These are phyloP conservation scores for Talaromyces sp. DNA, from an alignment of 2,329 filamentous ascomycete species.

Conservation along the genomic window DNA sequence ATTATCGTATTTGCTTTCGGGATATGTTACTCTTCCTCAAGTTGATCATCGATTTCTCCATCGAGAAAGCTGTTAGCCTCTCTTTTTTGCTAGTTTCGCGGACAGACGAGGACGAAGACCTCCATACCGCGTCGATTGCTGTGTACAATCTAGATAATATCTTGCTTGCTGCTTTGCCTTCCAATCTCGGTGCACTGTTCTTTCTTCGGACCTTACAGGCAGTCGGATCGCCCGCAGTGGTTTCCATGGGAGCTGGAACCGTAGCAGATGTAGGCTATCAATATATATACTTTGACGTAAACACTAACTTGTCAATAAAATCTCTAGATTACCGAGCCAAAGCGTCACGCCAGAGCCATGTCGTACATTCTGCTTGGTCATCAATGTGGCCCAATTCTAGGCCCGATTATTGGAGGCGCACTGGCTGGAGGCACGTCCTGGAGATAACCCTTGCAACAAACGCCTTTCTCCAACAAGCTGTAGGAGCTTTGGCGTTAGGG, in stretches of 20 bases:
- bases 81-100: background rate
- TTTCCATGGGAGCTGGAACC: slow-evolving; percentile 40
- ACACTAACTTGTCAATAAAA: background rate
- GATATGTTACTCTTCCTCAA: slow-evolving; percentile 14
- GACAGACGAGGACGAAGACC: slow-evolving; percentile 32
- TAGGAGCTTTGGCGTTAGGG: slow-evolving; percentile 36
- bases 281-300: background rate
- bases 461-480: slow-evolving; percentile 36
- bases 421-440: slow-evolving; percentile 31
- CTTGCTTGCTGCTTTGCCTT: slow-evolving; percentile 33
- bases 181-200: slow-evolving; percentile 34
- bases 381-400: slow-evolving; percentile 40
- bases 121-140: slow-evolving; percentile 35
- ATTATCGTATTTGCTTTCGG: slow-evolving; percentile 41
- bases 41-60: no score
- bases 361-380: slow-evolving; percentile 41
- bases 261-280: slow-evolving; percentile 28
- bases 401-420: slow-evolving; percentile 39
- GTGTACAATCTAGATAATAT: slow-evolving; percentile 37
- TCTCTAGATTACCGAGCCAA: slow-evolving; percentile 28
- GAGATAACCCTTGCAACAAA: slow-evolving; percentile 42
- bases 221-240: slow-evolving; percentile 39
- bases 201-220: slow-evolving; percentile 39
- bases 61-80: background rate
- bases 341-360: slow-evolving; percentile 36